Evolutionary conservation across 345 rosid genomes (phyloP), one percentile per base, ranked within the genome.

Genomic region (Tarenaya hassleriana): DNA sequence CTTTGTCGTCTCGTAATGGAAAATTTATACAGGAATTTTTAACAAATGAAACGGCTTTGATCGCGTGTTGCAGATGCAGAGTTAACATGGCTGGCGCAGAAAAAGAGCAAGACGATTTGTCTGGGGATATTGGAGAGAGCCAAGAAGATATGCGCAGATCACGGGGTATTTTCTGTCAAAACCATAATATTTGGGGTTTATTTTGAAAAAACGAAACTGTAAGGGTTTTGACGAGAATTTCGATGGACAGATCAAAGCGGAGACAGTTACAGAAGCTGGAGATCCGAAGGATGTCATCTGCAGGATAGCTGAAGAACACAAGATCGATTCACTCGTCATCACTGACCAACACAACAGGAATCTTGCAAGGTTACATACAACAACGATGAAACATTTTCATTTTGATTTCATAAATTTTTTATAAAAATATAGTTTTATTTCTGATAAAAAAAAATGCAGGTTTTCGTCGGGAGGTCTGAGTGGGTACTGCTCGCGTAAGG

Each of bases 91-190:
- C 10, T 43, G 37, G 50, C 54, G 33, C 74, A 63, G 33, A 66
- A 58, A 55, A 38, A 29, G 46, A 68, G 62, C 44, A 61, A 14
- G 60, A 70, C 58, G 51, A 45, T 76, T 45, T 56, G 64, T 11
- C 41, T 66, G 27, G 79, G 75, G 51, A 45, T 79, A 24, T 41
- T 76, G 58, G 68, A 79, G 70, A 79, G 73, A 62, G 79, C 81
- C 18, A 67, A 73, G 45, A 55, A 57, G 38, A 70, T 75, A 42
- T 73, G 78, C 62, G 46, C 55, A 3, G 54, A 56, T 58, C 72
- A 56, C 55, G 84, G 77, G 77, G 80, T 77, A 63, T 52, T 41
- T 31, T 19, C 34, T 52, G 6, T 41, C 2, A 7, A 55, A 34
- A 34, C 53, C 61, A 34, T 50, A 11, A 38, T 34, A 34, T 52